phyloP scores from a whole-genome alignment of 2,329 filamentous ascomycete genomes.

The Aspergillus sergii region DNA sequence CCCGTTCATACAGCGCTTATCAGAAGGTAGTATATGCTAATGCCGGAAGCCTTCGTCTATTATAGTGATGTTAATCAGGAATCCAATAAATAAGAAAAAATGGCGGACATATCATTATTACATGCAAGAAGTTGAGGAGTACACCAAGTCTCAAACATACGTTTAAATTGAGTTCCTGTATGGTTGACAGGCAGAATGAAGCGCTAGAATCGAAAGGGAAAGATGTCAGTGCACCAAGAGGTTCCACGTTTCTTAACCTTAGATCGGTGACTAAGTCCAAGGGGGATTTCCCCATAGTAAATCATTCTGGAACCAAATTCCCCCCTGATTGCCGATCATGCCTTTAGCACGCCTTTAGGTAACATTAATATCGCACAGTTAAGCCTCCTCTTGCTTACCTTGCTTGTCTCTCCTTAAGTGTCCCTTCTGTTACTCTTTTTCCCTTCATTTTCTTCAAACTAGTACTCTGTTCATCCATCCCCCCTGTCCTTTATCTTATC shows the following conservation, averaged over 20 bases:
- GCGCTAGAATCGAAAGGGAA: conserved; percentile 1
- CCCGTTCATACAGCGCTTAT: too few species aligned
- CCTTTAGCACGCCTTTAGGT: not conserved
- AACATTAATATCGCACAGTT: not conserved
- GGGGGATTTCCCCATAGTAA: not conserved
- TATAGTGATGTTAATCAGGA: too few species aligned
- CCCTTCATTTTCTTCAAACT: not conserved
- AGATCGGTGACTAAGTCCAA: not conserved
- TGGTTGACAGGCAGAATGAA: not conserved
- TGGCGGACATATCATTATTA: too few species aligned
- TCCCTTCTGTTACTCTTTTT: not conserved
- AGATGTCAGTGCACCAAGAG: not conserved
- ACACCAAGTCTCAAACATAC: not conserved
- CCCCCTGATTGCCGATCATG: not conserved
- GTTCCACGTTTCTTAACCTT: conserved; percentile 2
- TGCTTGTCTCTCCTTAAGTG: not conserved
- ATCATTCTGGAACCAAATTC: not conserved
- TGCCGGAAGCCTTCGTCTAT: too few species aligned
- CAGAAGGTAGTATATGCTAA: too few species aligned
- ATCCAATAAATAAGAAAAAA: too few species aligned
- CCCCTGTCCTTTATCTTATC: not conserved
- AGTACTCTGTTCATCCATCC: not conserved
- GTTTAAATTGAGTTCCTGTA: not conserved
- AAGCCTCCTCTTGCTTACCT: not conserved
- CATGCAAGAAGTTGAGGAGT: too few species aligned